A percentile compares a stretch with the other conserved stretches of the same genome.
These are phyloP conservation scores for Aureobasidium sp. DNA, from an alignment of 2,329 filamentous ascomycete genomes.

Conservation along the genomic window DNA sequence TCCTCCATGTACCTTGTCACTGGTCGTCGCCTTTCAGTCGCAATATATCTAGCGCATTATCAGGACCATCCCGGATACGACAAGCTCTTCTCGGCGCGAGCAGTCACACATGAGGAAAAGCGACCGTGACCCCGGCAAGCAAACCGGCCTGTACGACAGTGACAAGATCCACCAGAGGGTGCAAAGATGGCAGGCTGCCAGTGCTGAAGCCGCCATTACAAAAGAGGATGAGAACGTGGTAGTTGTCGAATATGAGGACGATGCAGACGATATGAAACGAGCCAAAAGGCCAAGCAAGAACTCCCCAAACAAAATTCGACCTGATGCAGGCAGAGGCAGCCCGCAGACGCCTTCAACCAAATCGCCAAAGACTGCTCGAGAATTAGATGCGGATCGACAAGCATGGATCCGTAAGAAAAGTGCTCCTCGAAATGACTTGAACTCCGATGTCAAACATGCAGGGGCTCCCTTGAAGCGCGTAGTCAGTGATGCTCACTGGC, in stretches of 20 bases:
- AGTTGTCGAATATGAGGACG: slow-evolving; percentile 50
- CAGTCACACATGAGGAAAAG: not conserved
- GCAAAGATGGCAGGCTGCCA: slow-evolving; percentile 75
- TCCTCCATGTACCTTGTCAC: not conserved
- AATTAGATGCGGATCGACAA: slow-evolving; percentile 27
- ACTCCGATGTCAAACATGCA: slow-evolving; percentile 41
- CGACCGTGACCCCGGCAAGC: slow-evolving; percentile 11
- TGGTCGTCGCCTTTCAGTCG: not conserved
- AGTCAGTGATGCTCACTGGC: slow-evolving; percentile 87
- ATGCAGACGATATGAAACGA: slow-evolving; percentile 13
- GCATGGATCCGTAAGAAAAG: slow-evolving; percentile 32
- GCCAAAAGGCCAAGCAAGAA: slow-evolving; percentile 13
- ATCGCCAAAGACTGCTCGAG: slow-evolving; percentile 1
- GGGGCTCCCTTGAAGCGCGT: slow-evolving; percentile 82
- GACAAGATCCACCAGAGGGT: slow-evolving; percentile 64
- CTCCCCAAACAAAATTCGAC: not conserved
- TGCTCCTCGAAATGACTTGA: slow-evolving; percentile 32
- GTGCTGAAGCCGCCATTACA: slow-evolving; percentile 55
- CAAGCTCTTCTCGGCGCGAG: not conserved
- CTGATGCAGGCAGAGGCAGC: not conserved
- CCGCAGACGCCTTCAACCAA: slow-evolving; percentile 1
- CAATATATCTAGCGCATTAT: slow-evolving; percentile 4
- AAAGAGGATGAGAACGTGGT: slow-evolving; percentile 47
- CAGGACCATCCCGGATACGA: not conserved
- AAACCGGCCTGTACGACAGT: slow-evolving; percentile 7